These are phyloP conservation scores for Trichoderma reesei DNA, from an alignment of 495 filamentous ascomycete species.

Conservation along the genomic window DNA sequence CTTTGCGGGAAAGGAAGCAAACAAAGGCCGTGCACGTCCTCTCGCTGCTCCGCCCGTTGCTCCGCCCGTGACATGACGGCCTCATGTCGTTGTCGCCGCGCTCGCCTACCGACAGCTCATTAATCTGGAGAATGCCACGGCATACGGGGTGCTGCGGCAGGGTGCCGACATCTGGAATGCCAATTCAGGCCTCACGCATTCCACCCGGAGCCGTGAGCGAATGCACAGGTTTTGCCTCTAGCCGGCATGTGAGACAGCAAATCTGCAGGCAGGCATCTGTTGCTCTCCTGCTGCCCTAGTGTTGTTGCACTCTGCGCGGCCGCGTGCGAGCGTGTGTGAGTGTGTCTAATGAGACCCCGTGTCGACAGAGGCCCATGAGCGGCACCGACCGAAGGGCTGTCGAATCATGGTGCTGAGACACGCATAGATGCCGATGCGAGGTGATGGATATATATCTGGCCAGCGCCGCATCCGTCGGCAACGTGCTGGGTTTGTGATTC, in stretches of 20 bases:
- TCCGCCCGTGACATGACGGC: neutral
- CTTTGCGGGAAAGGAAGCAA: neutral
- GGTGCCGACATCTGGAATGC: neutral
- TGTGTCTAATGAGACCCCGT: neutral
- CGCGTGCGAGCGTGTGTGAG: neutral
- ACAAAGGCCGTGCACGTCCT: neutral
- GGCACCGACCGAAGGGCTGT: conserved; percentile 6
- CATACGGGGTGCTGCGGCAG: neutral
- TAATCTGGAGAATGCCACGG: neutral
- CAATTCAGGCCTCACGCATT: neutral
- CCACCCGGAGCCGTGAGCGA: neutral
- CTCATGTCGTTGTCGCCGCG: neutral
- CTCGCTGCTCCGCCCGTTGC: neutral
- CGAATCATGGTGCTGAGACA: conserved; percentile 4
- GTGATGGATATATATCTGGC: neutral
- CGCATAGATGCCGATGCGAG: neutral
- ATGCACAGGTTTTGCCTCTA: neutral
- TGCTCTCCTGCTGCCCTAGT: neutral
- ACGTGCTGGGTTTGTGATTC: neutral
- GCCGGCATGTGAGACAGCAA: neutral
- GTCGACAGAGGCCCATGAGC: neutral
- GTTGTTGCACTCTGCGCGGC: conserved; percentile 1
- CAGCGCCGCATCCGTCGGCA: conserved; percentile 4
- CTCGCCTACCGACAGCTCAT: conserved; percentile 1
- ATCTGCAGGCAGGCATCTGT: neutral